These are phyloP conservation scores for Escallonia rubra DNA, from an alignment of 129 eudicot species.

Conservation along the genomic window DNA sequence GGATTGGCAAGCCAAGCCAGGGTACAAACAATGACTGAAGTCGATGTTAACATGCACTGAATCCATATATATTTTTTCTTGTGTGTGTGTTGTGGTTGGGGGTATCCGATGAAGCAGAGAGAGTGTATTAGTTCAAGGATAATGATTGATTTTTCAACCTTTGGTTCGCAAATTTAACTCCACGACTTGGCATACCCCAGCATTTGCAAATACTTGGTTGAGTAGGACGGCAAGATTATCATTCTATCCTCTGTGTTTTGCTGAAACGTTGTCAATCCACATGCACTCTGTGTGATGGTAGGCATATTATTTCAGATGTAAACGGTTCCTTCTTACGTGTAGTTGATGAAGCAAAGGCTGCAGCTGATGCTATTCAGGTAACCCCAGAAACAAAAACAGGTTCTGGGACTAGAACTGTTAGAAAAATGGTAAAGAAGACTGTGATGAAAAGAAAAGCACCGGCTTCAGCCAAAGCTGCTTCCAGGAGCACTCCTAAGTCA, in stretches of 20 bases:
- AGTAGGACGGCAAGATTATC: not conserved
- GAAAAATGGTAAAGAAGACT: constrained; percentile 46
- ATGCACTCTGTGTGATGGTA: not conserved
- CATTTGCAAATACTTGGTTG: not conserved
- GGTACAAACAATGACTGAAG: too few relatives aligned
- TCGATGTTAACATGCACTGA: too few relatives aligned
- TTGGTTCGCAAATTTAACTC: not conserved
- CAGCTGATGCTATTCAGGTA: constrained; percentile 23
- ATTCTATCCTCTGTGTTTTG: not conserved
- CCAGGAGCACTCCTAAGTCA: constrained; percentile 14
- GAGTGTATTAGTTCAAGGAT: too few relatives aligned
- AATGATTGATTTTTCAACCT: not conserved
- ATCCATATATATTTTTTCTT: too few relatives aligned
- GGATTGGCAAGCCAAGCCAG: too few relatives aligned
- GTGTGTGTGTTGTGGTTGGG: too few relatives aligned
- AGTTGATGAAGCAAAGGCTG: constrained; percentile 35
- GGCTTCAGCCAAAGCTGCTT: constrained; percentile 24
- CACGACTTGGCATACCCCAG: not conserved
- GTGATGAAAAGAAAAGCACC: constrained; percentile 34
- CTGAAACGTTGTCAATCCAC: not conserved
- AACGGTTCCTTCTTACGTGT: not conserved
- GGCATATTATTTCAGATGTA: not conserved
- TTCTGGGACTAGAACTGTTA: constrained; percentile 34
- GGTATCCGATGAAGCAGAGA: too few relatives aligned
- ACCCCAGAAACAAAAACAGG: constrained; percentile 23